These are phyloP conservation scores for Quillaja saponaria DNA, from an alignment of 306 rosid genomes.

Conservation along the genomic window DNA sequence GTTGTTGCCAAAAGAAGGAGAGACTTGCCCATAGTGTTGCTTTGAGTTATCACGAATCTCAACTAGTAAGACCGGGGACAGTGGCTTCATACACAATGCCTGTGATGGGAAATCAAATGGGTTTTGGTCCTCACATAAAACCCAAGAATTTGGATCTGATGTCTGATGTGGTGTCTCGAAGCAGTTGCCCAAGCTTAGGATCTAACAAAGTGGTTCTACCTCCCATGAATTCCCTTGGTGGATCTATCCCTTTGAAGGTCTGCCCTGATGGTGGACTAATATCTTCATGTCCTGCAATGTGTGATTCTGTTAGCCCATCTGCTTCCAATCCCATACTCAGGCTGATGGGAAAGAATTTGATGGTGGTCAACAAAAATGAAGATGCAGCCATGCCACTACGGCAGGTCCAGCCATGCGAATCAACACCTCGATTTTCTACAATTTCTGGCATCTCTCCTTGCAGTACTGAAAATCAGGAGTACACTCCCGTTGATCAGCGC, in stretches of 20 bases:
- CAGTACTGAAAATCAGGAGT: slow-evolving; percentile 30
- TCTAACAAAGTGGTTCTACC: slow-evolving; percentile 27
- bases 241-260: slow-evolving; percentile 23
- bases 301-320: slow-evolving; percentile 50
- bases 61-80: slow-evolving; percentile 35
- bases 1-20: slow-evolving; percentile 60
- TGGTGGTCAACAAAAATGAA: slow-evolving; percentile 59
- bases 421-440: slow-evolving; percentile 32
- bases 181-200: slow-evolving; percentile 18
- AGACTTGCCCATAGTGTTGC: slow-evolving; percentile 39
- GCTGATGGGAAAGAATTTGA: slow-evolving; percentile 68
- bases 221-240: slow-evolving; percentile 18
- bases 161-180: slow-evolving; percentile 29
- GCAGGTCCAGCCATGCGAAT: slow-evolving; percentile 34
- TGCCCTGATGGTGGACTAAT: slow-evolving; percentile 30
- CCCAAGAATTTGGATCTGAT: slow-evolving; percentile 27
- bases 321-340: slow-evolving; percentile 54
- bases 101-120: slow-evolving; percentile 33
- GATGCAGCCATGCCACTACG: slow-evolving; percentile 36
- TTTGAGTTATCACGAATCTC: slow-evolving; percentile 45
- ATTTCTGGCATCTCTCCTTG: slow-evolving; percentile 31
- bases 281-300: slow-evolving; percentile 25
- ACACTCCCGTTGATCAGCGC: slow-evolving; percentile 33
- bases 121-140: slow-evolving; percentile 30
- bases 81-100: slow-evolving; percentile 32